Base-by-base conservation (phyloP, 176 grass and related monocot species). In the Miscanthus lutarioriparius region DNA sequence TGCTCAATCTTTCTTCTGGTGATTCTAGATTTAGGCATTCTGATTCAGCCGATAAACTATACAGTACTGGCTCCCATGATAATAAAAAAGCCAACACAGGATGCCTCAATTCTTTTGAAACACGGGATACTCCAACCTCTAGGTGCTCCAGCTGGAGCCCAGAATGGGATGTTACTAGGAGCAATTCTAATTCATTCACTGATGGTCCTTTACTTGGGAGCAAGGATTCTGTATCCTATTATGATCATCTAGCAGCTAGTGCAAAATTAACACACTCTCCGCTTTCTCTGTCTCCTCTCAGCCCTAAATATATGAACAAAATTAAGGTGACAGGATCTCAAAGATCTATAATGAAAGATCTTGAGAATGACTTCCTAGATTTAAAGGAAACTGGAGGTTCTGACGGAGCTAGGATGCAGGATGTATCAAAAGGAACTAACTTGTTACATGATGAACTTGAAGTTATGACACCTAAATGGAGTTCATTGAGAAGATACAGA, bases 191-290 rank as follows among this genome's bases (percentile, higher is more conserved):
- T 94, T 83, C 86, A 79, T 87, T 96, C 44, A 92, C 89, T 58
- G 93, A 99, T 92, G 97, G 93, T 45, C 90, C 93, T 72, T 84
- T 98, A 73, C 75, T 98, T 86, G 96, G 90, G 86, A 88, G 76
- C 69, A 92, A 84, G 80, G 80, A 82, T 26, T 56, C 75, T 19
- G 67, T 73, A 70, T 88, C 75, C 74, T 86, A 64, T 81, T 67
- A 75, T 84, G 87, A 88, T 78, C 86, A 89, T 77, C 40, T 86
- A 82, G 83, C 76, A 69, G 78, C 78, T 64, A 84, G 44, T 84
- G 70, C 91, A 48, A 96, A 96, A 53, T 91, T 92, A 86, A 84
- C 71, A 10, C 87, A 94, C 35, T 88, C 97, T 78, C 91, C 93
- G 2, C 91, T 92, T 59, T 89, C 91, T 59, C 22, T 92, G 44